A percentile compares a stretch with the other conserved stretches of the same genome.
Evolutionary conservation across 106 monocot species (phyloP).

Genomic region (Xerophyta viscosa): DNA sequence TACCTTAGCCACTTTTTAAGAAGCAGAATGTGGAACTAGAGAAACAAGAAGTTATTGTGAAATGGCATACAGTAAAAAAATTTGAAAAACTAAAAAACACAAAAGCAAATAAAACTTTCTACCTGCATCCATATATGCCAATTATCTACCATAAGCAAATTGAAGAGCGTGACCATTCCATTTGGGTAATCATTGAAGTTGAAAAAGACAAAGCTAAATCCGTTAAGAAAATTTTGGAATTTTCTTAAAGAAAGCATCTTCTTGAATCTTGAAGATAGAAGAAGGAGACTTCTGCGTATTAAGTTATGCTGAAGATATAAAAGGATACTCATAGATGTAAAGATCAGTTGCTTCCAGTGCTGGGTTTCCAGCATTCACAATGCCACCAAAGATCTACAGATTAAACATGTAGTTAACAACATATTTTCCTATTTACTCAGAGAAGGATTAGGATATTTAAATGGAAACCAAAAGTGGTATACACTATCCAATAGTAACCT

Average conservation of each 20-base stretch:
- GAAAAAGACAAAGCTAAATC: conserved; percentile 72
- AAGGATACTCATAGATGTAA: conserved; percentile 88
- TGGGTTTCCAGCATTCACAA: conserved; percentile 82
- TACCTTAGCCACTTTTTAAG: background rate
- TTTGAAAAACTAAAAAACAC: too few species aligned
- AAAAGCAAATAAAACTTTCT: conserved; percentile 8
- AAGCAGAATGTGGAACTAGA: too few species aligned
- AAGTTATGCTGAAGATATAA: background rate
- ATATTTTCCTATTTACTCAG: too few species aligned
- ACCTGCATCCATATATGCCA: conserved; percentile 99
- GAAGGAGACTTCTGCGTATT: background rate
- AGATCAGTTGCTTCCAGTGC: conserved; percentile 72
- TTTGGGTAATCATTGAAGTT: conserved; percentile 99
- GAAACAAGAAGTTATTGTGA: background rate
- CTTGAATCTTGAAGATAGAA: too few species aligned
- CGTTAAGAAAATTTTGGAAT: conserved; percentile 36
- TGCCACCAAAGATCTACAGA: conserved; percentile 91
- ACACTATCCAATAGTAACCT: too few species aligned
- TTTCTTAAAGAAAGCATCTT: too few species aligned
- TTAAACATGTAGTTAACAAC: too few species aligned
- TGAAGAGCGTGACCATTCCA: conserved; percentile 99
- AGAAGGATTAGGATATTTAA: too few species aligned
- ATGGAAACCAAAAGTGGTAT: too few species aligned
- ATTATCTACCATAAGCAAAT: conserved; percentile 89
- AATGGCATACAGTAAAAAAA: background rate